A percentile compares a stretch with the other conserved stretches of the same genome.
Evolutionary conservation across 2,329 filamentous ascomycete genomes (phyloP).

Genomic region (Verticillium dahliae): DNA sequence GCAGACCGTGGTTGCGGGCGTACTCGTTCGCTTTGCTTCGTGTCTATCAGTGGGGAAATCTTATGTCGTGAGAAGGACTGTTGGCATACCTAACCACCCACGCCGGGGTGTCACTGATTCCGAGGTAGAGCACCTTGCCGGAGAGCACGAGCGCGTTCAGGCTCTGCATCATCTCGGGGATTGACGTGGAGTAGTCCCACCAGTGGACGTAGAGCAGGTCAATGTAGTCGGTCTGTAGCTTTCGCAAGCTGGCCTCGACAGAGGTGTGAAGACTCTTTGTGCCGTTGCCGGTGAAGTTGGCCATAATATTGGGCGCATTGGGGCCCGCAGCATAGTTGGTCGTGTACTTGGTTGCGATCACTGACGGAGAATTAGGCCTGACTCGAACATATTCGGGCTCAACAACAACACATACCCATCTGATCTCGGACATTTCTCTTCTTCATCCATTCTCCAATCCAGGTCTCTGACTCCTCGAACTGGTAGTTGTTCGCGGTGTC

Average conservation of each 20-base stretch:
- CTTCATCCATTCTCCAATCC: slow-evolving; percentile 67
- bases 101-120: slow-evolving; percentile 62
- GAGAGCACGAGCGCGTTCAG: slow-evolving; percentile 52
- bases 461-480: slow-evolving; percentile 52
- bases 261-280: slow-evolving; percentile 54
- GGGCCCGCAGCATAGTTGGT: slow-evolving; percentile 46
- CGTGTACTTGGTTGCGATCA: slow-evolving; percentile 65
- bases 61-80: not conserved
- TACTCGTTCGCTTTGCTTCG: slow-evolving; percentile 57
- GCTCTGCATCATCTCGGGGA: slow-evolving; percentile 63
- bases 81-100: slow-evolving; percentile 50
- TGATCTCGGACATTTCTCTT: slow-evolving; percentile 57
- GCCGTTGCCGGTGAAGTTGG: slow-evolving; percentile 53
- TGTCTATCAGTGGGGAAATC: slow-evolving; percentile 1
- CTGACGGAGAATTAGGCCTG: slow-evolving; percentile 21
- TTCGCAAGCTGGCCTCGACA: slow-evolving; percentile 48
- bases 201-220: slow-evolving; percentile 60
- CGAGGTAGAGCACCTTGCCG: slow-evolving; percentile 61
- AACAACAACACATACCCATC: slow-evolving; percentile 36
- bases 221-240: slow-evolving; percentile 62
- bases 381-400: too few species aligned
- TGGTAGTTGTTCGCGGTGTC: slow-evolving; percentile 68
- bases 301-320: slow-evolving; percentile 33
- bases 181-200: slow-evolving; percentile 62
- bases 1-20: slow-evolving; percentile 62